These are phyloP conservation scores for Fagus crenata DNA, from an alignment of 306 rosid species.

Conservation along the genomic window DNA sequence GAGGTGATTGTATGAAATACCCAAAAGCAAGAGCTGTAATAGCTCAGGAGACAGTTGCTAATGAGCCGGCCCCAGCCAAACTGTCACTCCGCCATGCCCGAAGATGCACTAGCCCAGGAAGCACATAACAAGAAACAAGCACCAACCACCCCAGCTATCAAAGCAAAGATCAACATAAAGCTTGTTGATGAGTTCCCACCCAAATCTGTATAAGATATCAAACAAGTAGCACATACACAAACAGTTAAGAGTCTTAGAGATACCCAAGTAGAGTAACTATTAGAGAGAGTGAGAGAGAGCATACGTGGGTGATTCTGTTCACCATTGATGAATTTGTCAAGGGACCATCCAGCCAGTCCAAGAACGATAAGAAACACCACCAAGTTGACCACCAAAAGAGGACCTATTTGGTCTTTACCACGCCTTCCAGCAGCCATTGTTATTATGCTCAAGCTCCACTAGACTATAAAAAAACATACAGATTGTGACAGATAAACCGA, in stretches of 20 bases:
- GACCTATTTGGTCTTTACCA: slow-evolving; percentile 37
- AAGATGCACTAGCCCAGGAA: slow-evolving; percentile 35
- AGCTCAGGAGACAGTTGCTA: slow-evolving; percentile 34
- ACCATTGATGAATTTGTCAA: slow-evolving; percentile 45
- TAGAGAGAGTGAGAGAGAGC: not conserved
- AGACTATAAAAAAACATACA: not conserved
- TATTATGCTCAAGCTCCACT: not conserved
- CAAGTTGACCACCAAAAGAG: slow-evolving; percentile 38
- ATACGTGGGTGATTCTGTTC: slow-evolving; percentile 47
- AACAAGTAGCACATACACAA: not conserved
- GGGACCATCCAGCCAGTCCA: slow-evolving; percentile 49
- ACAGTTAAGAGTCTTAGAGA: not conserved
- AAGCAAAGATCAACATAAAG: slow-evolving; percentile 40
- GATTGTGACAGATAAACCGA: not conserved
- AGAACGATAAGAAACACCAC: slow-evolving; percentile 34
- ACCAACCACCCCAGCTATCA: slow-evolving; percentile 36
- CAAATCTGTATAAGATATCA: slow-evolving; percentile 29
- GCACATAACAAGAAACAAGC: slow-evolving; percentile 36
- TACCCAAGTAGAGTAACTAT: not conserved
- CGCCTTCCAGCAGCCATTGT: slow-evolving; percentile 34
- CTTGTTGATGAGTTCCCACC: slow-evolving; percentile 47
- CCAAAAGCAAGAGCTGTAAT: slow-evolving; percentile 42
- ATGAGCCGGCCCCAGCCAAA: slow-evolving; percentile 30
- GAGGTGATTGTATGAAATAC: not conserved
- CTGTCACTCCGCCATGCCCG: slow-evolving; percentile 39